phyloP scores from a whole-genome alignment of 2,329 filamentous ascomycete species.

The Neonectria punicea region DNA sequence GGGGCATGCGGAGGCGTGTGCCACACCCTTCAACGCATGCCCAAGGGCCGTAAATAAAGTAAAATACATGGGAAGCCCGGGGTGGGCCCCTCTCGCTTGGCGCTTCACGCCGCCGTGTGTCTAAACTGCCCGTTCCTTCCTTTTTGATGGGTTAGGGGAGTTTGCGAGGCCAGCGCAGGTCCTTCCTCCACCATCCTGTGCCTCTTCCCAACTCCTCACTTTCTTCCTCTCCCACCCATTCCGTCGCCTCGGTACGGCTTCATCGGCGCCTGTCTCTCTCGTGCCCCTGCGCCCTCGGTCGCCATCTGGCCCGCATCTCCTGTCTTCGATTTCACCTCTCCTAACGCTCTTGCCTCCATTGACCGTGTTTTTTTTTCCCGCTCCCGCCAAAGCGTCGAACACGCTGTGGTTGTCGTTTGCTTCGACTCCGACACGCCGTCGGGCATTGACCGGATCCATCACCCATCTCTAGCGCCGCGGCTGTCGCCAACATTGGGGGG shows the following conservation, averaged over 20 bases:
- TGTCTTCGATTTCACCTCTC: slow-evolving; percentile 25
- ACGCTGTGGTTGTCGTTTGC: slow-evolving; percentile 25
- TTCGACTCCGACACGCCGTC: slow-evolving; percentile 20
- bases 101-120: slow-evolving; percentile 42
- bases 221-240: slow-evolving; percentile 50
- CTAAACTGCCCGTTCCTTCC: slow-evolving; percentile 51
- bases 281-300: slow-evolving; percentile 30
- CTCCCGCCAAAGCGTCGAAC: slow-evolving; percentile 24
- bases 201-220: slow-evolving; percentile 53
- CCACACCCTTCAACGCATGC: slow-evolving; percentile 19
- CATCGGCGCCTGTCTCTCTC: slow-evolving; percentile 39
- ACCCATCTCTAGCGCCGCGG: slow-evolving; percentile 29
- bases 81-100: slow-evolving; percentile 41
- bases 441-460: slow-evolving; percentile 25
- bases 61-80: slow-evolving; percentile 40
- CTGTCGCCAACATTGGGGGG: slow-evolving; percentile 9
- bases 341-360: slow-evolving; percentile 25
- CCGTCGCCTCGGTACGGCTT: slow-evolving; percentile 46
- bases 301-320: slow-evolving; percentile 19
- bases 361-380: slow-evolving; percentile 25
- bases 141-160: slow-evolving; percentile 57
- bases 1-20: slow-evolving; percentile 15
- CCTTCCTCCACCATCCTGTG: slow-evolving; percentile 53
- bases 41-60: slow-evolving; percentile 36
- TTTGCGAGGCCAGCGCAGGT: slow-evolving; percentile 53